These are phyloP conservation scores for Anastatica hierochuntica DNA, from an alignment of 345 rosid genomes.

Conservation along the genomic window DNA sequence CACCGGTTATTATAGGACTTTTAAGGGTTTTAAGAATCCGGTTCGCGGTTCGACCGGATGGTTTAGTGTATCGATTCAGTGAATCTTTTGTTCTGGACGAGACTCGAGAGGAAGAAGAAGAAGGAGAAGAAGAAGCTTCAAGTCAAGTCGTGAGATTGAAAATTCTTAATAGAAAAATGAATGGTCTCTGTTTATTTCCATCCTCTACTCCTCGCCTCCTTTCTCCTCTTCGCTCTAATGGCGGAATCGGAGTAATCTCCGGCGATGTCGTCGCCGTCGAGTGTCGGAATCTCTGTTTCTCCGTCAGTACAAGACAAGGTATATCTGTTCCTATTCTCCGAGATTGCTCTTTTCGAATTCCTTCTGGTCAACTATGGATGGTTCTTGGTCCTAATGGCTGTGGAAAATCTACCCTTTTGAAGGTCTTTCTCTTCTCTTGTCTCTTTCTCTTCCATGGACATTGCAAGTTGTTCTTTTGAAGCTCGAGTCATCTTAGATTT, in stretches of 20 bases:
- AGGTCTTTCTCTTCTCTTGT: constrained; percentile 39
- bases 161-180: constrained; percentile 24
- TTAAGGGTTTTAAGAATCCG: no score
- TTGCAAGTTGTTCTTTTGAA: not conserved
- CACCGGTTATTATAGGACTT: no score
- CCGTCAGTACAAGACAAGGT: constrained; percentile 48
- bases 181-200: constrained; percentile 15
- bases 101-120: not conserved
- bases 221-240: constrained; percentile 27
- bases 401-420: constrained; percentile 93
- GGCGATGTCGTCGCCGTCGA: constrained; percentile 40
- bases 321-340: constrained; percentile 47
- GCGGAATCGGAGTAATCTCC: constrained; percentile 37
- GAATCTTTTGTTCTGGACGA: no score
- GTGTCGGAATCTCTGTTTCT: constrained; percentile 57
- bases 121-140: constrained; percentile 12
- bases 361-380: constrained; percentile 87
- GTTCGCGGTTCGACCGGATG: no score
- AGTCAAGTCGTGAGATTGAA: no score
- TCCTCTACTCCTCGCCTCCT: constrained; percentile 23
- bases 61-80: no score
- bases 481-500: not conserved
- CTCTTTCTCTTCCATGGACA: not conserved
- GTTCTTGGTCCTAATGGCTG: constrained; percentile 96
- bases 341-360: constrained; percentile 65